Base-by-base conservation (phyloP, 495 filamentous ascomycete species). In the Trichoderma gamsii region DNA sequence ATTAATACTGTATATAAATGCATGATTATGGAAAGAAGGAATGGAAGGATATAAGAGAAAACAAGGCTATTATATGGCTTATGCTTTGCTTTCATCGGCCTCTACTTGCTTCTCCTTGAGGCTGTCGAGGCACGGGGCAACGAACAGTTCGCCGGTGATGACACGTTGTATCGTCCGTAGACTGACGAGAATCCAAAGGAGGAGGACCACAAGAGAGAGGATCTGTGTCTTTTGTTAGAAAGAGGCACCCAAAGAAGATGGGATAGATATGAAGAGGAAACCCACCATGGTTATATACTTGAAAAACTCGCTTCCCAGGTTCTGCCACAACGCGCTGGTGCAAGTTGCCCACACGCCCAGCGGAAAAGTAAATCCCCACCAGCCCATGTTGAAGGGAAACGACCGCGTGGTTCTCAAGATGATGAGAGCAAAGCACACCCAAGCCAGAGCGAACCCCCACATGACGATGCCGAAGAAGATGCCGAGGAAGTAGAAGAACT, bases 341-440 rank as follows among this genome's bases (percentile, higher is more conserved):
- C 79, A 77, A 6, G 78, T 71, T 0, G 86, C 79, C 71, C 83
- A 86, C n/a, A 83, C 83, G 38, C 83, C 86, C 29, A 88, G 69
- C 0, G 87, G 87, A 66, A 89, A 90, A 2, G 81, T 86, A 65
- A 89, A 88, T 4, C 82, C 83, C 87, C 87, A 90, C 86, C 87
- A 89, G 0, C 87, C 87, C 71, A 88, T 84, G 66, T 88, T 89
- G 73, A 89, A 89, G 0, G 87, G 85, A 64, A 89, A 88, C 15
- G 70, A 79, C 64, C 68, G 65, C 64, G 72, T 78, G 12, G 75
- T 72, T 8, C 66, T 72, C 43, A 85, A 80, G 38, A 71, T 80
- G 7, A 77, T 73, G 46, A 81, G 67, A 11, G 86, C 88, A 65
- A 89, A 84, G 71, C 85, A 83, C 0, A 89, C 75, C 87, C 88